Percentiles rank a stretch among this genome's conserved stretches.
phyloP scores from a whole-genome alignment of 2,329 filamentous ascomycete species.

The Apiospora saccharicola region DNA sequence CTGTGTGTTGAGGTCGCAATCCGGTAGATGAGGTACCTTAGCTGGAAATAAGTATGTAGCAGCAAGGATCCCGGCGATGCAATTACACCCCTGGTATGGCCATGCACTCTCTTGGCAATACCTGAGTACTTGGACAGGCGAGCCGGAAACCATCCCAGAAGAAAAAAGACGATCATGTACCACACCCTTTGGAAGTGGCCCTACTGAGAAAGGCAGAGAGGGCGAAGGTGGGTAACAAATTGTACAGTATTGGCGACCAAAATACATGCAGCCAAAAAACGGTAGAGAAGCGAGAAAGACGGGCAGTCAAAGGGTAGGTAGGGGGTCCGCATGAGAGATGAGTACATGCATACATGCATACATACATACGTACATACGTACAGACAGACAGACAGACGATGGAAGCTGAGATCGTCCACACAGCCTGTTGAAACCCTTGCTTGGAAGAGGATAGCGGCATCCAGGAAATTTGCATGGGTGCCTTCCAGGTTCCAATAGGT shows the following conservation, averaged over 20 bases:
- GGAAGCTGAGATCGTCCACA: conserved; percentile 18
- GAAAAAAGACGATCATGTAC: conserved; percentile 8
- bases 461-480: conserved; percentile 16
- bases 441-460: conserved; percentile 20
- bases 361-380: not conserved
- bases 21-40: conserved; percentile 25
- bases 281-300: not conserved
- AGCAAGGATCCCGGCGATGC: conserved; percentile 20
- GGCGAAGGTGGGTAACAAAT: not conserved
- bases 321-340: not conserved
- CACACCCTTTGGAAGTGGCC: conserved; percentile 9
- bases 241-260: not conserved
- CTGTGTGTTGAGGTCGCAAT: conserved; percentile 18
- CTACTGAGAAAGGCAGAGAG: not conserved
- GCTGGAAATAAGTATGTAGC: conserved; percentile 19
- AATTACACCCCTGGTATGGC: conserved; percentile 11
- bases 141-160: not conserved
- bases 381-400: not conserved
- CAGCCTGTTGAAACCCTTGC: conserved; percentile 18
- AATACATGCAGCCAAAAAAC: not conserved
- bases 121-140: conserved; percentile 8
- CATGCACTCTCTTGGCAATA: conserved; percentile 19
- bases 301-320: not conserved
- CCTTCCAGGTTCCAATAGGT: conserved; percentile 6
- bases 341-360: not conserved